Percentiles rank a stretch among this genome's conserved stretches.
Evolutionary conservation across 331 rosid genomes (phyloP).

Genomic region (Acacia concinna): DNA sequence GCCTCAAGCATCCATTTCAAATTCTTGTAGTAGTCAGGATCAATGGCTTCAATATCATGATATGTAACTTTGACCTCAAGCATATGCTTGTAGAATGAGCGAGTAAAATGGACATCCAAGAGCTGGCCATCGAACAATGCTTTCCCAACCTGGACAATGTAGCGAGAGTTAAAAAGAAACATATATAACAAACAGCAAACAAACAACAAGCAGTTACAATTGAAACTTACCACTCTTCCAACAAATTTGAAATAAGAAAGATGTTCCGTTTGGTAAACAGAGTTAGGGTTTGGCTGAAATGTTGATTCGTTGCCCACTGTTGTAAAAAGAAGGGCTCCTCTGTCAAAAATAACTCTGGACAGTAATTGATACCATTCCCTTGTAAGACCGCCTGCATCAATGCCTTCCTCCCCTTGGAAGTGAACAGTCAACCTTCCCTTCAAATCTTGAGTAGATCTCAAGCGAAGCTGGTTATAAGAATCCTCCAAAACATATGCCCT

Average conservation of each 20-base stretch:
- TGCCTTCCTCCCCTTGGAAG: slow-evolving; percentile 99
- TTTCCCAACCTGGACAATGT: slow-evolving; percentile 78
- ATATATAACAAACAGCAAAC: slow-evolving; percentile 11
- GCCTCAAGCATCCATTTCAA: slow-evolving; percentile 99
- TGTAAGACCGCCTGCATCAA: slow-evolving; percentile 98
- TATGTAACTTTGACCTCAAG: slow-evolving; percentile 93
- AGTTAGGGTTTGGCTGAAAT: slow-evolving; percentile 97
- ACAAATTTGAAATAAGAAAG: slow-evolving; percentile 96
- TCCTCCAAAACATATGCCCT: slow-evolving; percentile 97
- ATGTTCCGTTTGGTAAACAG: slow-evolving; percentile 98
- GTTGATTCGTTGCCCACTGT: slow-evolving; percentile 99
- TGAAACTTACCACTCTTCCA: slow-evolving; percentile 91
- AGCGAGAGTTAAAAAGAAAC: slow-evolving; percentile 33
- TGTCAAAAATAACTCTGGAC: slow-evolving; percentile 97
- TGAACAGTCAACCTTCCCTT: slow-evolving; percentile 98
- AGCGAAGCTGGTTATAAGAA: slow-evolving; percentile 94
- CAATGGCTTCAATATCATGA: slow-evolving; percentile 99
- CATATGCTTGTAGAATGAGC: slow-evolving; percentile 98
- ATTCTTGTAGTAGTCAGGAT: slow-evolving; percentile 88
- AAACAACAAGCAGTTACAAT: slow-evolving; percentile 28
- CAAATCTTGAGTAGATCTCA: slow-evolving; percentile 82
- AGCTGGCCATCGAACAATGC: slow-evolving; percentile 97
- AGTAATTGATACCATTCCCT: slow-evolving; percentile 98
- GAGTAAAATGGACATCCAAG: slow-evolving; percentile 97
- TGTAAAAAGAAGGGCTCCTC: slow-evolving; percentile 92